Evolutionary conservation across 2,329 filamentous ascomycete genomes (phyloP).

Genomic region (Colletotrichum orchidophilum): DNA sequence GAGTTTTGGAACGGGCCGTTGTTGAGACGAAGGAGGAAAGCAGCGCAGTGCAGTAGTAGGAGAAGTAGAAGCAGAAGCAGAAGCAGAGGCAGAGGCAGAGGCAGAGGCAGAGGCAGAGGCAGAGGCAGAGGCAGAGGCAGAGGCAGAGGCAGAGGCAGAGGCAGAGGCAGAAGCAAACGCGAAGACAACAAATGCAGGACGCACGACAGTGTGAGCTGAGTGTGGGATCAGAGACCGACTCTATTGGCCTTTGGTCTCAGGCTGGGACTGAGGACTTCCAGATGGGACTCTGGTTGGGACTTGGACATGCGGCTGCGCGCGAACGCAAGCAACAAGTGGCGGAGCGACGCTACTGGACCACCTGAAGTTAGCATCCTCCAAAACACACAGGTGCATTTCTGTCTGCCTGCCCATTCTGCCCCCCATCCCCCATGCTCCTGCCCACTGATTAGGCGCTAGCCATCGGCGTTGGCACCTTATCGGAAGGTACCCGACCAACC

Average conservation of each 20-base stretch:
- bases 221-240: neutral
- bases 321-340: conserved; percentile 25
- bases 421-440: neutral
- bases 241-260: neutral
- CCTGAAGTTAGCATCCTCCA: conserved; percentile 5
- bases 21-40: conserved; percentile 28
- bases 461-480: conserved; percentile 8
- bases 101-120: neutral
- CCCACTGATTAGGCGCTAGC: conserved; percentile 6
- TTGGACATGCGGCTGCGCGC: neutral
- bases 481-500: conserved; percentile 15
- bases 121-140: neutral
- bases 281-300: neutral
- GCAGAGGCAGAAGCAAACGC: neutral
- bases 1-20: conserved; percentile 19
- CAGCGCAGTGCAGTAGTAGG: neutral
- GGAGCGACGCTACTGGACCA: conserved; percentile 25
- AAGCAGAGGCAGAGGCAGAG: neutral
- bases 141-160: neutral
- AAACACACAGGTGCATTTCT: conserved; percentile 5
- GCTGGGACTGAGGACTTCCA: neutral
- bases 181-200: neutral
- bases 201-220: neutral
- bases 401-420: conserved; percentile 20
- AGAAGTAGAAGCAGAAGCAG: neutral